Base-by-base conservation (phyloP, 1,284 basidiomycete species). In the Volvariella surrecta region DNA sequence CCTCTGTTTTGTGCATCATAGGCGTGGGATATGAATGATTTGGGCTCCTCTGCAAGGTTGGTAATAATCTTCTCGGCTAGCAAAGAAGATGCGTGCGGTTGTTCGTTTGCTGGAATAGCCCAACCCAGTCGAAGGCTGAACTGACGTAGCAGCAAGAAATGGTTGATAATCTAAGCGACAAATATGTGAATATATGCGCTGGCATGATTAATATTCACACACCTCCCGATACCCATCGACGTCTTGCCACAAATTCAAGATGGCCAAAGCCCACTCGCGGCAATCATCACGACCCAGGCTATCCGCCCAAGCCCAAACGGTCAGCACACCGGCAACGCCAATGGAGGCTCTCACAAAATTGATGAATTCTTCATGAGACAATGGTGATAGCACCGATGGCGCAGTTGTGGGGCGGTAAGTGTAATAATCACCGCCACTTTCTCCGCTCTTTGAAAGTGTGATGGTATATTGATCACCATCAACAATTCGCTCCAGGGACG, bases 251-350 rank as follows among this genome's bases (percentile, higher is more conserved):
- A 87, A 48, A 13, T 74, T 70, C 42, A 88, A 47, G 9, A 86
- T 68, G 7, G 71, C 74, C 6, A 88, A 58, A 0, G 73, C 68
- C 37, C 77, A 70, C 51, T 83, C 79, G 6, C 80, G 69, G 53
- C 81, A 82, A 13, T 59, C 58, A 45, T 74, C 70, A 47, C 79
- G 73, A 1, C 79, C 79, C n/a, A 84, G 62, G 55, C 81, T 82
- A 53, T 88, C 85, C 15, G 84, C 74, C 80, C 83, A 89, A 4
- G 81, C 80, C 54, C 79, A 80, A n/a, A 84, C 80, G 1, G 77
- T 77, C n/a, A 89, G 59, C 8, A 85, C 76, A 39, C 70, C 69
- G 2, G 78, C 70, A 3, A 87, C 68, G 4, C 85, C 85, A 38
- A 87, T 61, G 48, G 73, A 77, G 0, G 79, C 79, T 46, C 79